These are phyloP conservation scores for Leucocoprinus leucothites DNA, from an alignment of 768 basidiomycete genomes.

Conservation along the genomic window DNA sequence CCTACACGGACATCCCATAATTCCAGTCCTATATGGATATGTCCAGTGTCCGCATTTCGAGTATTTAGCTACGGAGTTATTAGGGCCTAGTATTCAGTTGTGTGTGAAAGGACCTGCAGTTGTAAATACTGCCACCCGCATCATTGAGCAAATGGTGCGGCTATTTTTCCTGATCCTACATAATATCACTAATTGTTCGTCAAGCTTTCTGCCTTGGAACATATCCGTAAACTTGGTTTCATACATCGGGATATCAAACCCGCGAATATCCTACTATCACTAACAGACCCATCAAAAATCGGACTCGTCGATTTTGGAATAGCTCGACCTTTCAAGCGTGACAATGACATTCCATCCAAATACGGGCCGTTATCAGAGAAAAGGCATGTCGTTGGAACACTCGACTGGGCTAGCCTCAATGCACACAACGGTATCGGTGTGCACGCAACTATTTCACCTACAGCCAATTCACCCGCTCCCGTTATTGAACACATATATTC, in stretches of 20 bases:
- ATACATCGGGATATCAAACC: slow-evolving; percentile 36
- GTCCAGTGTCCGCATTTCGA: slow-evolving; percentile 25
- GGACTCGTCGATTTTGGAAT: slow-evolving; percentile 30
- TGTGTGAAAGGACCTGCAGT: slow-evolving; percentile 16
- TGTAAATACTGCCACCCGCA: slow-evolving; percentile 19
- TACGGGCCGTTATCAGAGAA: slow-evolving; percentile 22
- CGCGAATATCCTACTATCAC: slow-evolving; percentile 27
- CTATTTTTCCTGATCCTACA: neutral
- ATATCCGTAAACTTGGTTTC: slow-evolving; percentile 17
- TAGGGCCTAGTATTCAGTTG: slow-evolving; percentile 22
- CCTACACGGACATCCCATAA: slow-evolving; percentile 27
- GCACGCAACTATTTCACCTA: too few relatives aligned
- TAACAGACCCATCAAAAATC: slow-evolving; percentile 21
- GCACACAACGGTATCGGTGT: slow-evolving; percentile 28
- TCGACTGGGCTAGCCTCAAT: slow-evolving; percentile 30
- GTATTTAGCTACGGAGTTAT: slow-evolving; percentile 27
- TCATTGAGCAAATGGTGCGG: slow-evolving; percentile 24
- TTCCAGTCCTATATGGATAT: slow-evolving; percentile 29
- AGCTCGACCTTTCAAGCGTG: too few relatives aligned
- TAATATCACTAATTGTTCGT: too few relatives aligned
- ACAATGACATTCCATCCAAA: too few relatives aligned
- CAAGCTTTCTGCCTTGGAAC: too few relatives aligned
- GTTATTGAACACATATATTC: too few relatives aligned
- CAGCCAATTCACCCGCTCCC: too few relatives aligned
- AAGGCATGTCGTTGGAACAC: slow-evolving; percentile 23